These are phyloP conservation scores for Tylopilus sp. DNA, from an alignment of 768 basidiomycete genomes.

Conservation along the genomic window DNA sequence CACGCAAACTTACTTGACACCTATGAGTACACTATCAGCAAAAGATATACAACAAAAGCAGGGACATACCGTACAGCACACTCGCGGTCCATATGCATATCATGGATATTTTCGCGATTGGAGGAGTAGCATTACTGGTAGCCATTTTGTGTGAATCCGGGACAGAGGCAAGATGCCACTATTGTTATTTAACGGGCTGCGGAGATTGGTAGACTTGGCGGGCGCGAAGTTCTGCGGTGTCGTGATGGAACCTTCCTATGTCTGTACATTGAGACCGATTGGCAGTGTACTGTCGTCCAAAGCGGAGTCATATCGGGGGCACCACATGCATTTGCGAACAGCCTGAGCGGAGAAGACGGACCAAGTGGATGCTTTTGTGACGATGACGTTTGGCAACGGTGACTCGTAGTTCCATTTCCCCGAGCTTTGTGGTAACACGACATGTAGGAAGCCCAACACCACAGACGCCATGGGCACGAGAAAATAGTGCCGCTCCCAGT, in stretches of 20 bases:
- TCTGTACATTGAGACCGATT: background rate
- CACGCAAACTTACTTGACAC: background rate
- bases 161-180: background rate
- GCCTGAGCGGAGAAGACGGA: too few relatives aligned
- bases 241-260: too few relatives aligned
- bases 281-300: too few relatives aligned
- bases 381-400: too few relatives aligned
- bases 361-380: too few relatives aligned
- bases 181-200: background rate
- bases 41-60: background rate
- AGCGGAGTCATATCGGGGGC: too few relatives aligned
- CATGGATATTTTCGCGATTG: background rate
- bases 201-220: background rate
- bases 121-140: background rate
- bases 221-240: background rate
- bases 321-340: too few relatives aligned
- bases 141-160: background rate
- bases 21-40: background rate
- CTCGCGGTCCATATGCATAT: conserved; percentile 1
- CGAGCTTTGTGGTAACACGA: too few relatives aligned
- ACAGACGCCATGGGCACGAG: too few relatives aligned
- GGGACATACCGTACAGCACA: background rate
- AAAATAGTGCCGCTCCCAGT: too few relatives aligned
- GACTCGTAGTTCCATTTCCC: too few relatives aligned
- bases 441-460: too few relatives aligned